A percentile compares a stretch with the other conserved stretches of the same genome.
phyloP scores from a whole-genome alignment of 148 eudicot species.

The Rhododendron henanense region DNA sequence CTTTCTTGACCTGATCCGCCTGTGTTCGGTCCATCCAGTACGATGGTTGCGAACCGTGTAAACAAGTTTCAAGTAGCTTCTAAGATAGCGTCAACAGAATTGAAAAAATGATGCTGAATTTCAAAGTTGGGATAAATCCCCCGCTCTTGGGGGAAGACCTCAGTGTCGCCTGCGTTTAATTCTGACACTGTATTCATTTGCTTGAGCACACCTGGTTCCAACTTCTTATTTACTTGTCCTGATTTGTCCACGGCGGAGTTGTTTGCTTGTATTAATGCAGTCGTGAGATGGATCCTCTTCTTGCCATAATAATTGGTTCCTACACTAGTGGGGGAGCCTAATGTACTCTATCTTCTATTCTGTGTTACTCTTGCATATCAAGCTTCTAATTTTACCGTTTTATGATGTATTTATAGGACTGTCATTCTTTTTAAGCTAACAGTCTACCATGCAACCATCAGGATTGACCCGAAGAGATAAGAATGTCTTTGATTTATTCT shows the following conservation, averaged over 20 bases:
- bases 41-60: neutral
- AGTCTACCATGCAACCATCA: slow-evolving; percentile 26
- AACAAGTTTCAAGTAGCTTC: neutral
- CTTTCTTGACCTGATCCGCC: neutral
- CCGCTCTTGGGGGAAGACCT: neutral
- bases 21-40: neutral
- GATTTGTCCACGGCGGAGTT: neutral
- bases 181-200: neutral
- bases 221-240: neutral
- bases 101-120: neutral
- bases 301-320: neutral
- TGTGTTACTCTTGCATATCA: slow-evolving; percentile 11
- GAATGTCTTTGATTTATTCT: slow-evolving; percentile 21
- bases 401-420: slow-evolving; percentile 30
- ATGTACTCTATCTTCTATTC: neutral
- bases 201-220: neutral
- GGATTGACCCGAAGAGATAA: slow-evolving; percentile 36
- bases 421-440: slow-evolving; percentile 29
- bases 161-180: neutral
- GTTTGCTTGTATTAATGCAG: neutral
- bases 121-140: too few species aligned
- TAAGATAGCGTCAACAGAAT: neutral
- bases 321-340: neutral
- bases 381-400: slow-evolving; percentile 27
- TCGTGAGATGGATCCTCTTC: neutral